Evolutionary conservation across 208 protist species (phyloP).

Genomic region (Trypanosoma platydactyli): DNA sequence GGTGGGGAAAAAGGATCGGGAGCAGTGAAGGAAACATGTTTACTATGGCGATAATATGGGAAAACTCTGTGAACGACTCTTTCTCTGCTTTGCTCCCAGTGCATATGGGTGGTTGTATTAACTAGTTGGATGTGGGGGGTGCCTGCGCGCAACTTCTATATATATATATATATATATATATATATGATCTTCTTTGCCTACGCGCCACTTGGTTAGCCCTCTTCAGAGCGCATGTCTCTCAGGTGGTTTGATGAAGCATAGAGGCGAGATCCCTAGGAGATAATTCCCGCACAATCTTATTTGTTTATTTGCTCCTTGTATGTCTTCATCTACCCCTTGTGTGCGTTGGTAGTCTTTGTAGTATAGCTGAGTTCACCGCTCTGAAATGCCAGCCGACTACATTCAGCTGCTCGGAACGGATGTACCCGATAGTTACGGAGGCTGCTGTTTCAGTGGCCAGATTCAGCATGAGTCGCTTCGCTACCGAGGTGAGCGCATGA

Average conservation of each 20-base stretch:
- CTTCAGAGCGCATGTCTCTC: no score
- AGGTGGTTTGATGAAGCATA: background rate
- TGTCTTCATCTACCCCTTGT: background rate
- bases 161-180: background rate
- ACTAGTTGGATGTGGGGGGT: no score
- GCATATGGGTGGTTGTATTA: no score
- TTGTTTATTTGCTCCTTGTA: conserved; percentile 6
- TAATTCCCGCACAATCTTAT: conserved; percentile 1
- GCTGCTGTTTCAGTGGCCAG: conserved; percentile 72
- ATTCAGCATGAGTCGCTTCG: conserved; percentile 51
- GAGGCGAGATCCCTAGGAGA: background rate
- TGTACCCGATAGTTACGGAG: conserved; percentile 69
- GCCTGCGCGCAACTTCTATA: no score
- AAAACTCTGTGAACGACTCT: background rate
- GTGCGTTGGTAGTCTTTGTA: background rate
- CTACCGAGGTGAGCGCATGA: conserved; percentile 11
- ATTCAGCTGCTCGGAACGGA: conserved; percentile 82
- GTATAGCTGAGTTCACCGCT: background rate
- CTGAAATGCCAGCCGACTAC: conserved; percentile 41
- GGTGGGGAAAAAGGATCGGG: background rate
- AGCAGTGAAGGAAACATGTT: background rate
- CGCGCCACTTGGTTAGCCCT: no score
- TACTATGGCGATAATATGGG: no score
- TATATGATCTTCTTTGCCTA: no score
- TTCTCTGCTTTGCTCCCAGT: background rate